Evolutionary conservation across 2,329 filamentous ascomycete species (phyloP).

Genomic region (Daldinia sp.): DNA sequence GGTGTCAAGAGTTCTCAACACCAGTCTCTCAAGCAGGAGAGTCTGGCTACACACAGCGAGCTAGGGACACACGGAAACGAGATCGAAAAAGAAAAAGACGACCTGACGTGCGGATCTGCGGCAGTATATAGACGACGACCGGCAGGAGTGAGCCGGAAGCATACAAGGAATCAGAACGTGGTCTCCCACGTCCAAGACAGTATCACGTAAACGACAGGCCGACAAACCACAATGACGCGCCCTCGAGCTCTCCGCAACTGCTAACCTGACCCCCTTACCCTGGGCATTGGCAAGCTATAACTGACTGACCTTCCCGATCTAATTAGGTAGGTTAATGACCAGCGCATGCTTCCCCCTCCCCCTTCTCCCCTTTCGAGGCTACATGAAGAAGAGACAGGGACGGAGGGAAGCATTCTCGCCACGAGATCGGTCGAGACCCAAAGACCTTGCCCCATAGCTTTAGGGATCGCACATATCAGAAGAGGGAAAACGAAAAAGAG

Average conservation of each 20-base stretch:
- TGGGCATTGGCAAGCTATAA: conserved; percentile 25
- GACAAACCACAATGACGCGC: conserved; percentile 11
- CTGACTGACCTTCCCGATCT: conserved; percentile 43
- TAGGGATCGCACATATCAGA: not conserved
- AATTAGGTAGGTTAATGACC: conserved; percentile 22
- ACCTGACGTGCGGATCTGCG: conserved; percentile 13
- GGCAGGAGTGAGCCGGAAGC: not conserved
- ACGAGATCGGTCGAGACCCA: conserved; percentile 35
- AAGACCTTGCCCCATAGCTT: conserved; percentile 17
- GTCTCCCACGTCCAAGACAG: conserved; percentile 7
- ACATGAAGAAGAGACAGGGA: conserved; percentile 5
- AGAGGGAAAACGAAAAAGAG: not conserved
- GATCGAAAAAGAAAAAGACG: conserved; percentile 22
- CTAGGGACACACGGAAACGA: conserved; percentile 5
- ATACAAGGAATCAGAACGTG: conserved; percentile 12
- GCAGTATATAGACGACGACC: conserved; percentile 24
- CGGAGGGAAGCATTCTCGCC: conserved; percentile 21
- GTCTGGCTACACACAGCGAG: conserved; percentile 1
- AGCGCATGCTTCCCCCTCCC: not conserved
- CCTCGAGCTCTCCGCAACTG: conserved; percentile 6
- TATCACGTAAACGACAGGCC: conserved; percentile 29
- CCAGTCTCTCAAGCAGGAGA: conserved; percentile 12
- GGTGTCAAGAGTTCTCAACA: conserved; percentile 5
- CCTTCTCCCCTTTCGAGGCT: conserved; percentile 1
- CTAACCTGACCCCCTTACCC: conserved; percentile 10